These are phyloP conservation scores for Spathaspora gorwiae DNA, from an alignment of 805 yeast genomes.

Conservation along the genomic window DNA sequence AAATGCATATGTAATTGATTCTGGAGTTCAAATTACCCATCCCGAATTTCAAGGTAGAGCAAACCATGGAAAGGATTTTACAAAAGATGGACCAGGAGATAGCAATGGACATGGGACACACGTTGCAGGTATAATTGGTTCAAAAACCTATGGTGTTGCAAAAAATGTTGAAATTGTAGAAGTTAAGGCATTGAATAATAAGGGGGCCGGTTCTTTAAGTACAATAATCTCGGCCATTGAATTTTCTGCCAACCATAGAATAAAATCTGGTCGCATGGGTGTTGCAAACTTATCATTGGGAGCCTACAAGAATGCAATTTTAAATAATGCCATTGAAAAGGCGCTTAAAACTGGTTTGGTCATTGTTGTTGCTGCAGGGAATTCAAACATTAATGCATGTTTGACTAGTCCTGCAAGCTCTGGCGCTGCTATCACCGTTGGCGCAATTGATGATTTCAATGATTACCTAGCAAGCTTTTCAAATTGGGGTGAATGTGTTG, in stretches of 20 bases:
- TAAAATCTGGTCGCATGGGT: slow-evolving; percentile 31
- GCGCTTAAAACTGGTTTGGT: slow-evolving; percentile 70
- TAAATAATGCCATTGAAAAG: slow-evolving; percentile 73
- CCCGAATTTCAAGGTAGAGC: slow-evolving; percentile 66
- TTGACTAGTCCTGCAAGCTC: slow-evolving; percentile 84
- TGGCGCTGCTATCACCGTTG: slow-evolving; percentile 68
- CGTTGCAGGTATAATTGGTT: slow-evolving; percentile 51
- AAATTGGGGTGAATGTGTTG: slow-evolving; percentile 94
- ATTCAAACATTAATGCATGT: slow-evolving; percentile 74
- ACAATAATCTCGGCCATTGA: slow-evolving; percentile 64
- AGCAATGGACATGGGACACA: slow-evolving; percentile 56
- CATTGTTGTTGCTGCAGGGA: slow-evolving; percentile 84
- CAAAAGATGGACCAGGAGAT: slow-evolving; percentile 53
- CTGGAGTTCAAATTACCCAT: slow-evolving; percentile 64
- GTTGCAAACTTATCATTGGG: slow-evolving; percentile 83
- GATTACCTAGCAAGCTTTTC: slow-evolving; percentile 74
- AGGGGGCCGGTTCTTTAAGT: slow-evolving; percentile 69
- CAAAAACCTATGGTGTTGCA: slow-evolving; percentile 49
- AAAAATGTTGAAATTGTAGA: slow-evolving; percentile 58
- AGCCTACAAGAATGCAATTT: slow-evolving; percentile 57
- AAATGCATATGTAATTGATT: slow-evolving; percentile 76
- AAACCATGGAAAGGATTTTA: slow-evolving; percentile 54
- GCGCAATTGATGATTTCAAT: slow-evolving; percentile 75
- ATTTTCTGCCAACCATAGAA: slow-evolving; percentile 59
- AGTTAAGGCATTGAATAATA: slow-evolving; percentile 64